These are phyloP conservation scores for Ustilago xerochloae DNA, from an alignment of 1,284 basidiomycete species.

Conservation along the genomic window DNA sequence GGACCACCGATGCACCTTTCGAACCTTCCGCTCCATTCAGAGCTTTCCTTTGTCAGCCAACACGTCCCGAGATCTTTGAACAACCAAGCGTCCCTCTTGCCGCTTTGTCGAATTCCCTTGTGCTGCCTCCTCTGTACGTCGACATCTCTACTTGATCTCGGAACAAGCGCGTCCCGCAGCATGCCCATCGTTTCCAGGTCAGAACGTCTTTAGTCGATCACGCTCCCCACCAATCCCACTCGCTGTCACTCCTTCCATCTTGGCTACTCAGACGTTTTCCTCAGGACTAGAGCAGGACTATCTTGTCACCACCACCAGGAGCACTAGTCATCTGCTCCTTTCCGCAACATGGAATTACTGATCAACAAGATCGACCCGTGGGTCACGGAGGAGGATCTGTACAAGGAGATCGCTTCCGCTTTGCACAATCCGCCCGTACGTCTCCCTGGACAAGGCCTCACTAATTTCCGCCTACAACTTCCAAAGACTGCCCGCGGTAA, in stretches of 20 bases:
- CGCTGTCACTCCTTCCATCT: too few species aligned
- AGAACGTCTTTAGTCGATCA: too few species aligned
- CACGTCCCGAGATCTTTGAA: background rate
- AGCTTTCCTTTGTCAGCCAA: background rate
- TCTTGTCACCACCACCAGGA: background rate
- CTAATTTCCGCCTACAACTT: constrained; percentile 25
- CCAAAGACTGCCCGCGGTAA: constrained; percentile 1
- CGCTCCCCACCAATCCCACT: too few species aligned
- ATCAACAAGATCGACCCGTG: constrained; percentile 23
- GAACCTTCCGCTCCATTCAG: background rate
- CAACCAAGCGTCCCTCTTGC: background rate
- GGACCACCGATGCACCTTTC: background rate
- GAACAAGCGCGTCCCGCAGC: too few species aligned
- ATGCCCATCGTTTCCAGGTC: too few species aligned
- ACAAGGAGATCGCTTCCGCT: constrained; percentile 21
- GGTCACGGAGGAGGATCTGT: constrained; percentile 37
- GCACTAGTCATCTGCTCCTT: background rate
- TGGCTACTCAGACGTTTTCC: too few species aligned
- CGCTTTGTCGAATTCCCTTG: too few species aligned
- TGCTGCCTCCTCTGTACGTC: background rate
- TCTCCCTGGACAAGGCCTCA: constrained; percentile 6
- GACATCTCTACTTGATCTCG: background rate
- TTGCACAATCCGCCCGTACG: constrained; percentile 28
- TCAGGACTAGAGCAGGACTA: background rate
- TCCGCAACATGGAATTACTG: constrained; percentile 26